Conservation (phyloP, 768 basidiomycete genomes). For the Suillus fuscotomentosus region DNA sequence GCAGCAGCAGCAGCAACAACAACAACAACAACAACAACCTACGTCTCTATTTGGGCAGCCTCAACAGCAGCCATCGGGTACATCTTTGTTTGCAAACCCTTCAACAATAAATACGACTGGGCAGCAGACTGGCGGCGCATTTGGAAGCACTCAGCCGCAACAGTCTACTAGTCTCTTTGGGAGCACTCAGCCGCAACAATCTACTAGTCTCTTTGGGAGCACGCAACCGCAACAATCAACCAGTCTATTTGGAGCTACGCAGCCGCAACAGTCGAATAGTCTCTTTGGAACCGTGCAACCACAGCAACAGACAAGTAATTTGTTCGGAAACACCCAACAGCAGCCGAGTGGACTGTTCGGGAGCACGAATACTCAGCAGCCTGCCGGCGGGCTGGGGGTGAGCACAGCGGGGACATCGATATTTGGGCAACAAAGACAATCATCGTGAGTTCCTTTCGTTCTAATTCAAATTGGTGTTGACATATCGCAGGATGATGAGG, state of each 20-base stretch:
- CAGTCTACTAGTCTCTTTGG: constrained; percentile 20
- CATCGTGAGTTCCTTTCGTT: constrained; percentile 23
- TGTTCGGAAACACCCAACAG: constrained; percentile 16
- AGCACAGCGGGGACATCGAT: constrained; percentile 11
- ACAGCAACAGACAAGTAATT: constrained; percentile 18
- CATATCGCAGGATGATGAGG: constrained; percentile 24
- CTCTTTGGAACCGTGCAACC: constrained; percentile 23
- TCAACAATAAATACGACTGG: constrained; percentile 12
- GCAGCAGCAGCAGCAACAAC: constrained; percentile 2
- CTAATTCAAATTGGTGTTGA: constrained; percentile 1
- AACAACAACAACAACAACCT: constrained; percentile 28
- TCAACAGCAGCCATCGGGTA: constrained; percentile 17
- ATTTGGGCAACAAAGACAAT: constrained; percentile 31
- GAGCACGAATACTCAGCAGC: constrained; percentile 9
- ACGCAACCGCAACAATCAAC: constrained; percentile 14
- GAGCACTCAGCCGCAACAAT: constrained; percentile 21
- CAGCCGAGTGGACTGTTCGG: constrained; percentile 27
- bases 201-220: constrained; percentile 22
- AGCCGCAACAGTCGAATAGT: constrained; percentile 14
- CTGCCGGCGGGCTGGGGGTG: constrained; percentile 4
- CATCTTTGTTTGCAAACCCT: constrained; percentile 3
- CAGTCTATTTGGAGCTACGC: constrained; percentile 22
- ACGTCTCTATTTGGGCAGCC: constrained; percentile 38
- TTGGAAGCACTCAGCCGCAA: constrained; percentile 35
- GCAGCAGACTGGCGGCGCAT: constrained; percentile 35